Evolutionary conservation across 805 yeast species (phyloP).

Genomic region (Monosporozyma unispora): DNA sequence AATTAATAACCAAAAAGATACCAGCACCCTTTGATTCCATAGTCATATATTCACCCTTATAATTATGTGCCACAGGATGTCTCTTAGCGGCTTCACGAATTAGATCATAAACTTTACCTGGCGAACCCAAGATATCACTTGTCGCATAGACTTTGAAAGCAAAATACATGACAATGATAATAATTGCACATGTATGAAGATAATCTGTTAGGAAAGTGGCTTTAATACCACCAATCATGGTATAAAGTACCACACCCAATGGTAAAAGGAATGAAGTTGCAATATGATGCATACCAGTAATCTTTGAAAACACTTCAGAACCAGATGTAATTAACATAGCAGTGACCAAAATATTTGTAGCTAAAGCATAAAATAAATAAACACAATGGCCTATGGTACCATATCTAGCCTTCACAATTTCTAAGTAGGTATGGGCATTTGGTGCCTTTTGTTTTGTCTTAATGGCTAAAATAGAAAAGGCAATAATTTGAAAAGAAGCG

Average conservation of each 20-base stretch:
- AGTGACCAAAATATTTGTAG: slow-evolving; percentile 82
- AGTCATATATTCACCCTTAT: slow-evolving; percentile 80
- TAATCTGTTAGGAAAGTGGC: slow-evolving; percentile 78
- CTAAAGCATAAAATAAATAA: slow-evolving; percentile 70
- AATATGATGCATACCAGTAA: slow-evolving; percentile 75
- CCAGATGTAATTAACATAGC: slow-evolving; percentile 92
- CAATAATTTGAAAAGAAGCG: slow-evolving; percentile 78
- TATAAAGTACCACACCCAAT: slow-evolving; percentile 65
- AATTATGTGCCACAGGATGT: slow-evolving; percentile 69
- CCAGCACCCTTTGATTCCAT: slow-evolving; percentile 83
- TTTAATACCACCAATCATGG: slow-evolving; percentile 72
- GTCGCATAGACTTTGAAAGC: slow-evolving; percentile 73
- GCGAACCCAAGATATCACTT: slow-evolving; percentile 66
- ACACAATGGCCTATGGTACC: slow-evolving; percentile 67
- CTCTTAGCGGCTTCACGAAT: slow-evolving; percentile 51
- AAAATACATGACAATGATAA: slow-evolving; percentile 70
- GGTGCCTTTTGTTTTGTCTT: slow-evolving; percentile 87
- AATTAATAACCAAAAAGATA: slow-evolving; percentile 77
- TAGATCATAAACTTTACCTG: slow-evolving; percentile 68
- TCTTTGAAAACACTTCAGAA: slow-evolving; percentile 66
- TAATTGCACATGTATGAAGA: slow-evolving; percentile 70
- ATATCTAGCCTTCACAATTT: slow-evolving; percentile 71
- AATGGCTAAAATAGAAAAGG: slow-evolving; percentile 80
- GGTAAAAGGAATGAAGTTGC: slow-evolving; percentile 83
- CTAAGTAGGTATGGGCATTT: slow-evolving; percentile 83